Evolutionary conservation across 345 rosid genomes (phyloP).

Genomic region (Eutrema japonicum): DNA sequence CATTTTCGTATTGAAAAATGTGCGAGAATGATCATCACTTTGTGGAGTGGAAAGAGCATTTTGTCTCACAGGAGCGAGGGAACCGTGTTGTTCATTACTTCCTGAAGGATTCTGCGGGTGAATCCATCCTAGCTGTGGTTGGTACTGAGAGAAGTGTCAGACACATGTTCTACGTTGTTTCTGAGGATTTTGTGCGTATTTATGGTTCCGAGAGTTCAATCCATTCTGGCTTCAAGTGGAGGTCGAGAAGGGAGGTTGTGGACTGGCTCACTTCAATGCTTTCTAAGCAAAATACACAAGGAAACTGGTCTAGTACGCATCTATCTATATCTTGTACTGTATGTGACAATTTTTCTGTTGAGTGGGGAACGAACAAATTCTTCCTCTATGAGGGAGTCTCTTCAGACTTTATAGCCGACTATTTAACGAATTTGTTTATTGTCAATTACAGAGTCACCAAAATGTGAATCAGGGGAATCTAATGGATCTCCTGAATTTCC

Average conservation of each 20-base stretch:
- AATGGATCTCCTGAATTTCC: slow-evolving; percentile 53
- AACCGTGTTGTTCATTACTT: slow-evolving; percentile 94
- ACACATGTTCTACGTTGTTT: slow-evolving; percentile 95
- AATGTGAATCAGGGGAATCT: slow-evolving; percentile 53
- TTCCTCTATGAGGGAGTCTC: slow-evolving; percentile 14
- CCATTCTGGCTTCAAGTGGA: slow-evolving; percentile 90
- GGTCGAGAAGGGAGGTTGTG: slow-evolving; percentile 96
- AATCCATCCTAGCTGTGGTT: slow-evolving; percentile 76
- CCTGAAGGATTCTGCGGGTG: slow-evolving; percentile 80
- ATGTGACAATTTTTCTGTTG: slow-evolving; percentile 11
- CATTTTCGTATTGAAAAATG: slow-evolving; percentile 53
- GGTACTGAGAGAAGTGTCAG: slow-evolving; percentile 99
- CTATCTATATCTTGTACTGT: slow-evolving; percentile 26
- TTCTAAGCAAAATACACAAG: slow-evolving; percentile 72
- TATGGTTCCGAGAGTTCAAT: slow-evolving; percentile 74
- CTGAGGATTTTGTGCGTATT: slow-evolving; percentile 82
- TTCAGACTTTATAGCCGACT: slow-evolving; percentile 7
- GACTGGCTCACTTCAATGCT: slow-evolving; percentile 99
- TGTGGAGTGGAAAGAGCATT: slow-evolving; percentile 96
- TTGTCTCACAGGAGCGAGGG: slow-evolving; percentile 93
- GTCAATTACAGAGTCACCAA: slow-evolving; percentile 59
- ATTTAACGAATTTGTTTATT: slow-evolving; percentile 10
- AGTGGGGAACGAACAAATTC: slow-evolving; percentile 4
- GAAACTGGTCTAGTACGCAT: slow-evolving; percentile 58
- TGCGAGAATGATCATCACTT: slow-evolving; percentile 60